Base-by-base conservation (phyloP, 73 alveolate genomes). In the Paramecium biaurelia region DNA sequence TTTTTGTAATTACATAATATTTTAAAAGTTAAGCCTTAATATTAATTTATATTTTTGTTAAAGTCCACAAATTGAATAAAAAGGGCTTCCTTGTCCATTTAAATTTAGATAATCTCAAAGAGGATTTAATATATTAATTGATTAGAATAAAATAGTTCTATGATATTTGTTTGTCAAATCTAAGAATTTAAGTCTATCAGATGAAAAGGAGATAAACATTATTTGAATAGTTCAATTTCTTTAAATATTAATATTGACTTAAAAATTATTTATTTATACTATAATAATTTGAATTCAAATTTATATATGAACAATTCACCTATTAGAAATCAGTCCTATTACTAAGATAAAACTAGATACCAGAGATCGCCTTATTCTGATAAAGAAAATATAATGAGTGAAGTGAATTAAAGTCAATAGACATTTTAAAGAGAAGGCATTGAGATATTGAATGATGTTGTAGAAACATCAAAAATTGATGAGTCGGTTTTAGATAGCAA, bases 311-410 rank as follows among this genome's bases (percentile, higher is more conserved):
- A 63, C 41, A 63, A 63, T 49, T 63, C 84, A 2, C 84, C 84
- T 7, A 26, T 63, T 5, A 63, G 84, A 63, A 63, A 53, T 53
- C 30, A 53, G 30, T 53, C 47, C 12, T 63, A 63, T 30, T 26
- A 26, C 47, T 7, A 63, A 5, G 84, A 63, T 26, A 63, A 63
- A 32, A 63, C 26, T 63, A 38, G 84, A 14, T 63, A 26, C 3
- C 47, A 63, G 45, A 26, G 84, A 15, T 72, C 86, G 2, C 86
- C 86, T 21, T 14, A 35, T 42, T 72, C 86, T 3, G 86, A 72
- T 37, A 72, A 72, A 34, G 86, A 72, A 37, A 72, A 72, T 35
- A 72, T 35, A 21, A 72, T 32, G 58, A 72, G 86, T 72, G 86
- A 72, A 35, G 58, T 72, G 1, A 72, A 72, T 37, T 72, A 72